Conservation (phyloP, 2,329 filamentous ascomycete genomes). For the Ophiostoma novo-ulmi region DNA sequence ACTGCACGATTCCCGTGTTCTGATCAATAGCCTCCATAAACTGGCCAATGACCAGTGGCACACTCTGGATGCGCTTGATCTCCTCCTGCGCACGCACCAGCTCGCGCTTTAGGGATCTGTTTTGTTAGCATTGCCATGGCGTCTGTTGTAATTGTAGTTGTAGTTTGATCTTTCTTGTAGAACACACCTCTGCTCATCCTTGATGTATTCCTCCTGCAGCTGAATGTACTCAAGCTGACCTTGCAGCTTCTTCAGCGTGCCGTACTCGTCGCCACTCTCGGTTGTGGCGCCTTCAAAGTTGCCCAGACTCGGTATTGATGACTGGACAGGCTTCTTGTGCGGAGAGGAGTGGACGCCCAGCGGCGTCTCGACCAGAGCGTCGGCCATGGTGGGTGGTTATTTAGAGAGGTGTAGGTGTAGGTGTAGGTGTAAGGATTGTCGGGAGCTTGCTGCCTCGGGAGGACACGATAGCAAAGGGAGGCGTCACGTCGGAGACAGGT, state of each 20-base stretch:
- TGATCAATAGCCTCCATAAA: conserved; percentile 99
- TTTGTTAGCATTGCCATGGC: conserved; percentile 9
- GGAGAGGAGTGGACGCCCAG: conserved; percentile 61
- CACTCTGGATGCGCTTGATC: conserved; percentile 98
- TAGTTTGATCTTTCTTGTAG: no score
- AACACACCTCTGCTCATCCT: conserved; percentile 87
- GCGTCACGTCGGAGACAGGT: not conserved
- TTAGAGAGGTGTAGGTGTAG: not conserved
- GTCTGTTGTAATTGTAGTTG: not conserved
- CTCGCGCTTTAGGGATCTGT: conserved; percentile 90
- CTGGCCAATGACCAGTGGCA: conserved; percentile 94
- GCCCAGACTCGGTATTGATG: conserved; percentile 83
- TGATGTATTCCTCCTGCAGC: conserved; percentile 99
- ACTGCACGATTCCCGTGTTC: conserved; percentile 98
- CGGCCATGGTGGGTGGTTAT: conserved; percentile 60
- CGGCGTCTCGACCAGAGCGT: conserved; percentile 79
- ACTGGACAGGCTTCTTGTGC: conserved; percentile 74
- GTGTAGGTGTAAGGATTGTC: not conserved
- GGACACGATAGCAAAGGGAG: not conserved
- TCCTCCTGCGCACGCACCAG: conserved; percentile 96
- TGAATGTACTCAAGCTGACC: conserved; percentile 97
- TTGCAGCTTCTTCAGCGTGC: conserved; percentile 91
- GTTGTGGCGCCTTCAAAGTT: conserved; percentile 76
- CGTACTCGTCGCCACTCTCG: conserved; percentile 88
- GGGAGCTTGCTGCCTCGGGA: conserved; percentile 6